A percentile compares a stretch with the other conserved stretches of the same genome.
Evolutionary conservation across 345 rosid genomes (phyloP).

Genomic region (Bruguiera sexangula): DNA sequence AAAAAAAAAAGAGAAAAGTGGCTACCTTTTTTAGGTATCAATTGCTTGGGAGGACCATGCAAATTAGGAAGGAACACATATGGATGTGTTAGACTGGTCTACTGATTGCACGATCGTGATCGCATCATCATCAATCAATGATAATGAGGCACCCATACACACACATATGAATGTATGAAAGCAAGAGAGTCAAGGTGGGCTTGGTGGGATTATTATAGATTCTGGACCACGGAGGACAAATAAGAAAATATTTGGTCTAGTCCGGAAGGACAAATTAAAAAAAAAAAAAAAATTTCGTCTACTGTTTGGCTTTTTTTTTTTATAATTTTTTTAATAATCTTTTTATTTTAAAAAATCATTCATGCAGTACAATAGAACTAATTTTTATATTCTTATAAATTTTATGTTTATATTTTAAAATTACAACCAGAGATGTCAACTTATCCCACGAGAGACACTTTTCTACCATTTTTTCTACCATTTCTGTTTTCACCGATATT

Average conservation of each 20-base stretch:
- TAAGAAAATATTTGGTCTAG: constrained; percentile 22
- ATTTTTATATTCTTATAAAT: too few species aligned
- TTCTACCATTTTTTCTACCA: constrained; percentile 43
- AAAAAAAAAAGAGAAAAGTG: too few species aligned
- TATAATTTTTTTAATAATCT: too few species aligned
- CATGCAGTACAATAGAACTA: too few species aligned
- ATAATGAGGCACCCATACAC: not conserved
- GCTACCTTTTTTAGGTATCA: too few species aligned
- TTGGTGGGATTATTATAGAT: constrained; percentile 10
- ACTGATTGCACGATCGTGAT: not conserved
- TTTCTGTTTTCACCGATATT: constrained; percentile 36
- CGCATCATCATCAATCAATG: not conserved
- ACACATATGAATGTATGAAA: too few species aligned
- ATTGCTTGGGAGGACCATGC: not conserved
- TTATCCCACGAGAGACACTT: constrained; percentile 1
- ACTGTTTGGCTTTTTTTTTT: too few species aligned
- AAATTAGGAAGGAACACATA: not conserved
- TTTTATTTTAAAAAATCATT: too few species aligned
- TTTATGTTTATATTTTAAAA: too few species aligned
- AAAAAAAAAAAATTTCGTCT: too few species aligned
- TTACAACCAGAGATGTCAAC: too few species aligned
- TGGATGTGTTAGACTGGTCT: not conserved
- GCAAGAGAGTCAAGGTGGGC: not conserved
- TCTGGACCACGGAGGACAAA: constrained; percentile 23
- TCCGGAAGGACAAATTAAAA: too few species aligned